Evolutionary conservation across 495 filamentous ascomycete species (phyloP).

Genomic region (Penicillium parvum): DNA sequence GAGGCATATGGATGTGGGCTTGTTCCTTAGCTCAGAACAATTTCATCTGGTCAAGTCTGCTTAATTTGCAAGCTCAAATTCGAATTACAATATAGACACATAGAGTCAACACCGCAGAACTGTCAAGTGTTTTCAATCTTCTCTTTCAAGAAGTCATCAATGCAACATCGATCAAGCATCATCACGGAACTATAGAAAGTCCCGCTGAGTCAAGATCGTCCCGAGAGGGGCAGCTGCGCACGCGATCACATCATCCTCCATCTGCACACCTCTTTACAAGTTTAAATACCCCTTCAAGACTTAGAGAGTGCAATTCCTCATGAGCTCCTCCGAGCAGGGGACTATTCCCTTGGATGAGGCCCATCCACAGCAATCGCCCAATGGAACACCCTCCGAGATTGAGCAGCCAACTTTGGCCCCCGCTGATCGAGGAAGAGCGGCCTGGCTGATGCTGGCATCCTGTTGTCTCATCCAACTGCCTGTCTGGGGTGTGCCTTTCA

Average conservation of each 20-base stretch:
- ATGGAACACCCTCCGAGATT: conserved; percentile 21
- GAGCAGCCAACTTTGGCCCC: conserved; percentile 44
- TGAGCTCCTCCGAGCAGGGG: conserved; percentile 8
- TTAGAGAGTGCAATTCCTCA: not conserved
- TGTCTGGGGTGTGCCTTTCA: conserved; percentile 53
- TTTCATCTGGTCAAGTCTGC: no score
- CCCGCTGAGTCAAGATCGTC: conserved; percentile 10
- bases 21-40: no score
- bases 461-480: conserved; percentile 59
- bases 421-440: conserved; percentile 56
- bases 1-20: no score
- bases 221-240: conserved; percentile 2
- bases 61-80: no score
- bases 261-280: no score
- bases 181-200: not conserved
- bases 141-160: no score
- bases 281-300: not conserved
- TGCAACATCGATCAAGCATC: no score
- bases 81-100: no score
- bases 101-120: no score
- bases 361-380: not conserved
- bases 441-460: conserved; percentile 59
- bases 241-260: not conserved
- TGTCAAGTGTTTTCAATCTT: no score
- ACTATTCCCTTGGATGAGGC: conserved; percentile 4